These are phyloP conservation scores for Favolaschia claudopus DNA, from an alignment of 768 basidiomycete species.

Conservation along the genomic window DNA sequence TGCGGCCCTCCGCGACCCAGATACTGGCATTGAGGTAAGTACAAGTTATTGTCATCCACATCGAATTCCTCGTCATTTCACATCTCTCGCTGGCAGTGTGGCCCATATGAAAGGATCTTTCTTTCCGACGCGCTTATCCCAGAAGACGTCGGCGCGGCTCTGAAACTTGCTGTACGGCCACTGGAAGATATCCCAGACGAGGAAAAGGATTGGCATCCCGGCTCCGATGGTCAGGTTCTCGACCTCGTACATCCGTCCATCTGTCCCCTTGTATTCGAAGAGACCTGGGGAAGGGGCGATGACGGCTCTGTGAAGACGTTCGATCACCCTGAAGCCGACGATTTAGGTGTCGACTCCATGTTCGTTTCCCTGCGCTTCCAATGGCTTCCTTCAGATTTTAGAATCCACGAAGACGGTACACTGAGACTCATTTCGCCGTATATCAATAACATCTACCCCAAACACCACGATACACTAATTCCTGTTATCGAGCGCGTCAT, in stretches of 20 bases:
- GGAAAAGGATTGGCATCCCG: conserved; percentile 42
- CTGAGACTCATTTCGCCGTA: conserved; percentile 27
- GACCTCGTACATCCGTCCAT: conserved; percentile 43
- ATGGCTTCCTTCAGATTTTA: conserved; percentile 30
- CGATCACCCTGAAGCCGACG: neutral
- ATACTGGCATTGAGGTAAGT: conserved; percentile 27
- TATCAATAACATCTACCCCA: conserved; percentile 36
- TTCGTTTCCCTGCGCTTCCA: conserved; percentile 21
- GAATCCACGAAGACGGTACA: neutral
- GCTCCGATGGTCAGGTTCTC: conserved; percentile 37
- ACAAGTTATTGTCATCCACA: neutral
- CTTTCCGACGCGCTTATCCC: conserved; percentile 34
- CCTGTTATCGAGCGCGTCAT: conserved; percentile 30
- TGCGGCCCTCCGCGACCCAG: conserved; percentile 19
- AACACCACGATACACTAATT: conserved; percentile 20
- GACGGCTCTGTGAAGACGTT: neutral
- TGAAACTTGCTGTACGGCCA: conserved; percentile 16
- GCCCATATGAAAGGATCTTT: conserved; percentile 25
- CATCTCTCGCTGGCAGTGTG: conserved; percentile 13
- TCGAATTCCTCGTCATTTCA: neutral
- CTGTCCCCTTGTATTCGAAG: conserved; percentile 32
- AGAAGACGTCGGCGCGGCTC: neutral
- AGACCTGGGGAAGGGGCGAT: conserved; percentile 17
- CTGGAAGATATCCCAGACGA: conserved; percentile 35
- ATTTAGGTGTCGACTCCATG: neutral